Conservation (phyloP, 768 basidiomycete genomes). For the Zangia roseola region DNA sequence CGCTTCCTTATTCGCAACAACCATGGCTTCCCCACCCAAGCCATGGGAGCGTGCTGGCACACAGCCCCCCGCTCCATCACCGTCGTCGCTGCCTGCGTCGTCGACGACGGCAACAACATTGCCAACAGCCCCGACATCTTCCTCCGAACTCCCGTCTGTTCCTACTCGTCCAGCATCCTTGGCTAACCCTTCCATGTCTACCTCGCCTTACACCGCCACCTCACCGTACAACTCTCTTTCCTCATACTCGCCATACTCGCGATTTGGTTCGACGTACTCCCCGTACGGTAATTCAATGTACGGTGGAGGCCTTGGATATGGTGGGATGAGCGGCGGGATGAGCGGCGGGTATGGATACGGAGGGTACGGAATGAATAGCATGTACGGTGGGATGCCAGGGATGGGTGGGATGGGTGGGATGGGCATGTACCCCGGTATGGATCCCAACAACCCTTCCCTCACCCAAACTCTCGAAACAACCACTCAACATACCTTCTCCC, state of each 20-base stretch:
- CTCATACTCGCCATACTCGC: slow-evolving; percentile 45
- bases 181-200: slow-evolving; percentile 35
- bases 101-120: slow-evolving; percentile 18
- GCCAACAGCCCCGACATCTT: slow-evolving; percentile 20
- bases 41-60: slow-evolving; percentile 76
- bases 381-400: slow-evolving; percentile 38
- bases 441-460: slow-evolving; percentile 60
- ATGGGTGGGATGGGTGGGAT: slow-evolving; percentile 44
- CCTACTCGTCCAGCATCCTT: slow-evolving; percentile 66
- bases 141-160: slow-evolving; percentile 42
- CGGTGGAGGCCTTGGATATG: slow-evolving; percentile 37
- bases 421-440: slow-evolving; percentile 40
- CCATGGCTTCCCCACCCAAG: slow-evolving; percentile 84
- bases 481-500: slow-evolving; percentile 89
- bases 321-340: too few species aligned
- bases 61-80: slow-evolving; percentile 29
- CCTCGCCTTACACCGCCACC: slow-evolving; percentile 30
- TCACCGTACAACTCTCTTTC: slow-evolving; percentile 41
- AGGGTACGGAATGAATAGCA: slow-evolving; percentile 52
- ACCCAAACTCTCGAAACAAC: slow-evolving; percentile 86
- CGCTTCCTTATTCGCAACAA: slow-evolving; percentile 13
- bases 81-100: slow-evolving; percentile 24
- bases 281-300: slow-evolving; percentile 32
- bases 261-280: slow-evolving; percentile 36
- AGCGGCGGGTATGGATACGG: slow-evolving; percentile 44